These are phyloP conservation scores for Cyclocybe aegerita DNA, from an alignment of 768 basidiomycete genomes.

Conservation along the genomic window DNA sequence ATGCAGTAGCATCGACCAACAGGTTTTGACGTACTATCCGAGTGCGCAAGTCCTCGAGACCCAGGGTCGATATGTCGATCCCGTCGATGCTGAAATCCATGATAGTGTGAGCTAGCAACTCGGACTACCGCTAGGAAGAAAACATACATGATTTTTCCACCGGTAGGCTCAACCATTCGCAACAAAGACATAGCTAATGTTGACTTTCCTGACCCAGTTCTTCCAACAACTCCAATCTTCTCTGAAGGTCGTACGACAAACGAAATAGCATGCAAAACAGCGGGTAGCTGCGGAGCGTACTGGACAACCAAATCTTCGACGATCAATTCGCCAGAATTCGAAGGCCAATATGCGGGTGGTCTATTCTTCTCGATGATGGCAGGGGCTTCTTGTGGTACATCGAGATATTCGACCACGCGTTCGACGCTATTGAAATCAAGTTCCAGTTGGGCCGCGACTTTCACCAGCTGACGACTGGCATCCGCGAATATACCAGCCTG, in stretches of 20 bases:
- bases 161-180: slow-evolving; percentile 59
- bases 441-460: slow-evolving; percentile 67
- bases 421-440: slow-evolving; percentile 77
- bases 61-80: slow-evolving; percentile 65
- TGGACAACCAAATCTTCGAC: slow-evolving; percentile 59
- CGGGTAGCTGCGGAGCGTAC: slow-evolving; percentile 63
- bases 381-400: slow-evolving; percentile 67
- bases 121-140: background rate
- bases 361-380: slow-evolving; percentile 51
- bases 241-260: slow-evolving; percentile 61
- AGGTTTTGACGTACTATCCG: slow-evolving; percentile 45
- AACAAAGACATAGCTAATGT: slow-evolving; percentile 58
- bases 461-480: slow-evolving; percentile 64
- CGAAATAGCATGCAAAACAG: slow-evolving; percentile 56
- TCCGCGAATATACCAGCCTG: slow-evolving; percentile 71
- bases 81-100: slow-evolving; percentile 53
- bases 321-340: slow-evolving; percentile 51
- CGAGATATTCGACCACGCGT: slow-evolving; percentile 69
- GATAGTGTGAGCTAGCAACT: background rate
- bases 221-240: slow-evolving; percentile 71
- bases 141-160: slow-evolving; percentile 58
- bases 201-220: slow-evolving; percentile 71
- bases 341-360: slow-evolving; percentile 77
- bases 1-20: background rate
- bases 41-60: slow-evolving; percentile 66